Evolutionary conservation across 345 rosid species (phyloP), one percentile per base, ranked within the genome.

Genomic region (Pistacia vera): DNA sequence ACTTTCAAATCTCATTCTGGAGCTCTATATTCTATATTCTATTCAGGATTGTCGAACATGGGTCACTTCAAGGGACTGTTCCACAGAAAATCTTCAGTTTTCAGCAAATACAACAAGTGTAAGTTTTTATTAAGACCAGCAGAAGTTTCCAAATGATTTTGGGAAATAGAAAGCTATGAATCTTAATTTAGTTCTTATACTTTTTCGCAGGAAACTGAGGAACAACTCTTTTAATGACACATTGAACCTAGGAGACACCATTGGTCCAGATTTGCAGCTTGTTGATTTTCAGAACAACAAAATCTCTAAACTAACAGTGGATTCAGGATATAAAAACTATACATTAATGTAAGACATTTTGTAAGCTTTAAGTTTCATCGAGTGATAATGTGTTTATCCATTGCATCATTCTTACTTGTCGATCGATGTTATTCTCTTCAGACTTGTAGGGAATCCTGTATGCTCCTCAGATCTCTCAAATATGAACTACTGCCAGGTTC

Each of bases 391-490:
- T 67, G 28, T 63, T 16, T n/a, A 35, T 54, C 41, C 14, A 9
- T 38, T 25, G 35, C 71, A 46, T 44, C 2, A 4, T 44, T 16
- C 54, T 72, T 74, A 74, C 65, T 65, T 55, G 18, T 76, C 51
- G 20, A 68, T 63, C n/a, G 44, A 11, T 55, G 70, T 74, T 68
- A 58, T 80, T 48, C 80, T 68, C 58, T 63, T 63, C 85, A 93
- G 98, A 74, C 95, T 96, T 72, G 65, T 91, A 54, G 98, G 98
- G 72, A 96, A 96, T 78, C 98, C 98, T 0, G 97, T 93, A 30
- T 96, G 99, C 80, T 74, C 78, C 33, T 76, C 87, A 54, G 86
- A 88, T 68, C 86, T 84, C 66, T 82, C 87, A 57, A 93, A 89
- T 78, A 83, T 93, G 48, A 87, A 82, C 54, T 93, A 91, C 85